Base-by-base conservation (phyloP, 805 yeast species). In the Clavispora carvajalis region DNA sequence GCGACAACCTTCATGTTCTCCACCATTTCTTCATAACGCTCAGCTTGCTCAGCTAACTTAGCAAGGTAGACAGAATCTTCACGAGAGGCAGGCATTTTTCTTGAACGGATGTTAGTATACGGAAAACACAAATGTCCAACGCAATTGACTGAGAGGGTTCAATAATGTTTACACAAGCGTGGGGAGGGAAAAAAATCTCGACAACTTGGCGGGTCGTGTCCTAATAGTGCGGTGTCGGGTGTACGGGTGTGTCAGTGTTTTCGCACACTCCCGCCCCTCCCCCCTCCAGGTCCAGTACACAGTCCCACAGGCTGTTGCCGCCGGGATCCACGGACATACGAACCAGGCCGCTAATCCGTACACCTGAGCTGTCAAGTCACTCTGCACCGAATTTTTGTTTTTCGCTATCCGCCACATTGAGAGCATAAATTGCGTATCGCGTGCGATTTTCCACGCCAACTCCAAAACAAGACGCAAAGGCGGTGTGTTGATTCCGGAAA, bases 21-120 rank as follows among this genome's bases (percentile, higher is more conserved):
- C 58, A 91, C 98, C 97, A 87, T 89, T 75, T 91, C 98, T 75
- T 93, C 98, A 68, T 90, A 93, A 73, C 98, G 95, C 76, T 93
- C 99, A 62, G 98, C 97, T 76, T 91, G 97, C 74, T 91, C 98
- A 62, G 97, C 96, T 66, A 93, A 82, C 67, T 93, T 91, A 69
- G 98, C 98, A 63, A 93, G 81, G 73, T 90, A 91, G 59, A 93
- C 96, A 62, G 95, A 87, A 74, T 93, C 95, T 82, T 93, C 98
- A 77, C 97, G 95, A 62, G 91, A 77, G 67, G 78, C 74, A 58
- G 90, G 76, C 89, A 82, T 81, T 47, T 49, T 49, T 49, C 34
- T 18, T 15, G 8, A 12, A 31, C 22, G 17, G 39, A 13, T 13
- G 54, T 50, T 50, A 50, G 54, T 50, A 50, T 29, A 22, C 25